Conservation (phyloP, 2,329 filamentous ascomycete species). For the Pseudocercospora macadamiae region DNA sequence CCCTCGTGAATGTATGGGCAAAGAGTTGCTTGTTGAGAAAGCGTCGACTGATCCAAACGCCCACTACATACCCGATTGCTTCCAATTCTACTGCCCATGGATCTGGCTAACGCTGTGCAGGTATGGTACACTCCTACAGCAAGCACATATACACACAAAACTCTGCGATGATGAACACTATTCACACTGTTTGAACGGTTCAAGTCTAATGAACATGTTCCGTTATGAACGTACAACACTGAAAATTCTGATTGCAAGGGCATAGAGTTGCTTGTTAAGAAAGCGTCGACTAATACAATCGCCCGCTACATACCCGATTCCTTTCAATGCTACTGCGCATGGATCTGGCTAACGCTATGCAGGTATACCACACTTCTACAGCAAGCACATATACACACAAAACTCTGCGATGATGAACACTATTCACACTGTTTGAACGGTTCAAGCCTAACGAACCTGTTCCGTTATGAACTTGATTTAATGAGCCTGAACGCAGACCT, state of each 20-base stretch:
- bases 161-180: slow-evolving; percentile 66
- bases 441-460: slow-evolving; percentile 52
- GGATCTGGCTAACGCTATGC: slow-evolving; percentile 3
- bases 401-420: slow-evolving; percentile 62
- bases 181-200: slow-evolving; percentile 72
- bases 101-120: slow-evolving; percentile 27
- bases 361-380: too few relatives aligned
- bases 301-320: too few relatives aligned
- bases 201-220: slow-evolving; percentile 52
- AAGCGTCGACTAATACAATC: too few relatives aligned
- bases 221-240: slow-evolving; percentile 62
- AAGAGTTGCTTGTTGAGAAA: slow-evolving; percentile 68
- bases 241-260: slow-evolving; percentile 65
- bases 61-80: slow-evolving; percentile 1
- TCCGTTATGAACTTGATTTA: slow-evolving; percentile 65
- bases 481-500: slow-evolving; percentile 23
- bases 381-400: not conserved
- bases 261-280: too few relatives aligned
- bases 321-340: not conserved
- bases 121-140: slow-evolving; percentile 18
- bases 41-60: slow-evolving; percentile 63
- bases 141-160: not conserved
- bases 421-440: slow-evolving; percentile 75
- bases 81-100: not conserved
- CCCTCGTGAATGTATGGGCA: slow-evolving; percentile 59